Evolutionary conservation across 73 alveolate genomes (phyloP).

Genomic region (Blepharisma stoltei): DNA sequence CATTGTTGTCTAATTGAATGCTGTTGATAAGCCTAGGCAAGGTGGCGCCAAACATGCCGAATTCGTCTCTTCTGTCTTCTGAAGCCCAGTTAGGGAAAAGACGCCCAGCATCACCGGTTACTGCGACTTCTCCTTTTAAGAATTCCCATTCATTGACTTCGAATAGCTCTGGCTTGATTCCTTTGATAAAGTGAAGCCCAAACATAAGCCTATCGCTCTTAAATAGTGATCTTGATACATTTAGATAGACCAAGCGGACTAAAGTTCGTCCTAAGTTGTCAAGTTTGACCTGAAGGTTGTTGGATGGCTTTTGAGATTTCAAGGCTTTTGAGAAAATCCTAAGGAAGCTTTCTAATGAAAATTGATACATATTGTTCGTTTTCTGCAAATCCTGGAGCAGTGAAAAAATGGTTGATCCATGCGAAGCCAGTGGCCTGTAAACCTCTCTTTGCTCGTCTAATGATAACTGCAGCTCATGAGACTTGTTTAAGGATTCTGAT

Average conservation of each 20-base stretch:
- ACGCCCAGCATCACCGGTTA: slow-evolving; percentile 58
- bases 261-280: slow-evolving; percentile 56
- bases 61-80: slow-evolving; percentile 90
- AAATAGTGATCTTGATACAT: slow-evolving; percentile 81
- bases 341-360: slow-evolving; percentile 95
- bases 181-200: slow-evolving; percentile 92
- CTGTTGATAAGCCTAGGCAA: slow-evolving; percentile 66
- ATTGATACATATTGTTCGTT: slow-evolving; percentile 98
- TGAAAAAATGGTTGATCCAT: slow-evolving; percentile 95
- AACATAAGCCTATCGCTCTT: slow-evolving; percentile 97
- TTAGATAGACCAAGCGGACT: slow-evolving; percentile 62
- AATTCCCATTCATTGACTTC: slow-evolving; percentile 96
- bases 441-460: slow-evolving; percentile 97
- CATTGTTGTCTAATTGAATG: slow-evolving; percentile 68
- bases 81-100: slow-evolving; percentile 91
- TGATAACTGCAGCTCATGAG: slow-evolving; percentile 83
- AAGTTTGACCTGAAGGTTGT: slow-evolving; percentile 76
- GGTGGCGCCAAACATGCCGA: slow-evolving; percentile 76
- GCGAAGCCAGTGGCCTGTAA: slow-evolving; percentile 89
- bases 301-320: slow-evolving; percentile 67
- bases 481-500: slow-evolving; percentile 78
- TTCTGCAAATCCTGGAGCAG: slow-evolving; percentile 91
- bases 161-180: slow-evolving; percentile 84
- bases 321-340: slow-evolving; percentile 91
- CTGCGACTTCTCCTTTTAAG: slow-evolving; percentile 91